Percentiles rank a stretch among this genome's conserved stretches.
phyloP scores from a whole-genome alignment of 2,329 filamentous ascomycete genomes.

The Emericellopsis atlantica region DNA sequence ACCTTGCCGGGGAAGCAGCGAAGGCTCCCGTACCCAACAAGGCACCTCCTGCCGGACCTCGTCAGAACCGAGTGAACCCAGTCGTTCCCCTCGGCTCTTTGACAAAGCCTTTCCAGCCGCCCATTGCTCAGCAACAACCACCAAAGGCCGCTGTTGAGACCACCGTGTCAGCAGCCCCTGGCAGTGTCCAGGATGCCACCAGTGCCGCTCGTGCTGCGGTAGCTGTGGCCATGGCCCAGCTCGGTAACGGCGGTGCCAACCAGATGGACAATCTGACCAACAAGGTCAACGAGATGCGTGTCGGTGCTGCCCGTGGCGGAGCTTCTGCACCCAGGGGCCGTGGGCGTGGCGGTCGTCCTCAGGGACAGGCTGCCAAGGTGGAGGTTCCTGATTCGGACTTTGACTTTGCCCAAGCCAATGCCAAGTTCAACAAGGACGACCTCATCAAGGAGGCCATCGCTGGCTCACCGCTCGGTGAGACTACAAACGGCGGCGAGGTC shows the following conservation, averaged over 20 bases:
- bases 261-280: slow-evolving; percentile 59
- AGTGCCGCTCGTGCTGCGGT: slow-evolving; percentile 65
- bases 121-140: slow-evolving; percentile 13
- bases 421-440: slow-evolving; percentile 34
- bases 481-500: slow-evolving; percentile 22
- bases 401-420: slow-evolving; percentile 59
- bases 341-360: slow-evolving; percentile 31
- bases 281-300: slow-evolving; percentile 66
- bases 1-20: slow-evolving; percentile 11
- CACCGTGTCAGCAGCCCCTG: slow-evolving; percentile 19
- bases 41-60: slow-evolving; percentile 32
- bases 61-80: slow-evolving; percentile 44
- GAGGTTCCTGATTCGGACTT: slow-evolving; percentile 87
- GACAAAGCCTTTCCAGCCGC: slow-evolving; percentile 23
- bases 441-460: slow-evolving; percentile 81
- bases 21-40: slow-evolving; percentile 25
- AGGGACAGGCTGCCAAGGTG: slow-evolving; percentile 46
- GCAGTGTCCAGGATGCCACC: slow-evolving; percentile 51
- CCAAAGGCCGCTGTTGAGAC: slow-evolving; percentile 21
- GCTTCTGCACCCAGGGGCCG: slow-evolving; percentile 34
- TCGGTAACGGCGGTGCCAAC: slow-evolving; percentile 34
- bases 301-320: slow-evolving; percentile 17
- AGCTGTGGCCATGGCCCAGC: slow-evolving; percentile 68
- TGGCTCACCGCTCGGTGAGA: slow-evolving; percentile 53
- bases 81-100: slow-evolving; percentile 48